Conservation (phyloP, 192 early-diverging fungal species). For the Linnemannia schmuckeri region DNA sequence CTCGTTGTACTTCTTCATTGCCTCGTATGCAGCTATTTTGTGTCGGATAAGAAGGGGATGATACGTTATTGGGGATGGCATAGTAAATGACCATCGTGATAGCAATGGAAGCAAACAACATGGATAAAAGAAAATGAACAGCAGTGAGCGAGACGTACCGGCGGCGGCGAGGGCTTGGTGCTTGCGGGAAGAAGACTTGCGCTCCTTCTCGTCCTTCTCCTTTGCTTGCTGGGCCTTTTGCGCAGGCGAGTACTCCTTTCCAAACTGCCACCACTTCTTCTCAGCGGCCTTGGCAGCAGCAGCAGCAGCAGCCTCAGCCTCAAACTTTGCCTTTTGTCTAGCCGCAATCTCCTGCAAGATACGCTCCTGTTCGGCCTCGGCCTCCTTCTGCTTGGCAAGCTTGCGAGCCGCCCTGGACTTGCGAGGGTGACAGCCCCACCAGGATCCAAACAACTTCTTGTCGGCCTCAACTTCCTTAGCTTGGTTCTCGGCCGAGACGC, state of each 20-base stretch:
- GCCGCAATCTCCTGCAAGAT: conserved; percentile 38
- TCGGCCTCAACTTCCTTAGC: conserved; percentile 19
- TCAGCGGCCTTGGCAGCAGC: conserved; percentile 39
- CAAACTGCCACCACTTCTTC: conserved; percentile 47
- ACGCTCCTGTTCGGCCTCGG: conserved; percentile 34
- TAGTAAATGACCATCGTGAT: not conserved
- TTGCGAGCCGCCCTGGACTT: conserved; percentile 47
- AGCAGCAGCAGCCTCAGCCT: conserved; percentile 37
- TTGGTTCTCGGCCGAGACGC: not conserved
- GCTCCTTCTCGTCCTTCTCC: conserved; percentile 44
- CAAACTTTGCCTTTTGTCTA: conserved; percentile 33
- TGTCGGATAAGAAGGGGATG: not conserved
- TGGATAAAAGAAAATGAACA: not conserved
- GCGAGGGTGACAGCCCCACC: conserved; percentile 56
- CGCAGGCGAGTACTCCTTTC: conserved; percentile 15
- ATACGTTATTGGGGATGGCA: not conserved
- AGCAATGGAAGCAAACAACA: not conserved
- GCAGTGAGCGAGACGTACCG: conserved; percentile 14
- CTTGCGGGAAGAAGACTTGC: conserved; percentile 30
- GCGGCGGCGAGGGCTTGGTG: conserved; percentile 56
- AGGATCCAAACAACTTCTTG: conserved; percentile 50
- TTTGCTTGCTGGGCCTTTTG: conserved; percentile 30
- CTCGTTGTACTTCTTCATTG: conserved; percentile 52
- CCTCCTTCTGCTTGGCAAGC: conserved; percentile 47
- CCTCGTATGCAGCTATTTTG: conserved; percentile 51